A percentile compares a stretch with the other conserved stretches of the same genome.
phyloP scores from a whole-genome alignment of 2,329 filamentous ascomycete species.

The Sporothrix schenckii region DNA sequence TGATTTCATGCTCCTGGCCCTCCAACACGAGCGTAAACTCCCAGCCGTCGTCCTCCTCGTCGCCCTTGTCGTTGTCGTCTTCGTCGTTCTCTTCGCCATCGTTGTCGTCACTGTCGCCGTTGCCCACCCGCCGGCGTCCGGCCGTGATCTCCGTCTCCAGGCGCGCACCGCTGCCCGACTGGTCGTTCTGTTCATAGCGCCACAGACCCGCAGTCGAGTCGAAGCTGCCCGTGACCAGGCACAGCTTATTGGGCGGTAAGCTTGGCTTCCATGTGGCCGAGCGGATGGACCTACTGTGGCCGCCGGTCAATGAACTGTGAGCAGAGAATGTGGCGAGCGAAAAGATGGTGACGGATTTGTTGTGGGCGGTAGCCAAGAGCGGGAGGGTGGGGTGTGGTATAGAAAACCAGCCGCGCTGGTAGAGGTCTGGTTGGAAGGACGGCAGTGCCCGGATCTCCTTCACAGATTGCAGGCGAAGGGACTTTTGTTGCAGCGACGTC shows the following conservation, averaged over 20 bases:
- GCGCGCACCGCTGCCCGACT: constrained; percentile 41
- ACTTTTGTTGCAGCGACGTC: not conserved
- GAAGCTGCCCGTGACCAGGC: constrained; percentile 90
- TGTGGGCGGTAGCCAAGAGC: constrained; percentile 83
- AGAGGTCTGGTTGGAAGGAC: constrained; percentile 59
- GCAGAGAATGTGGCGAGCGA: constrained; percentile 79
- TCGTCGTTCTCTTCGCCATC: constrained; percentile 37
- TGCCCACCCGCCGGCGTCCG: constrained; percentile 32
- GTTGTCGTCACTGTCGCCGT: constrained; percentile 23
- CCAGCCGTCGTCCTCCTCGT: constrained; percentile 78
- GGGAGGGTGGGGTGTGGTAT: constrained; percentile 84
- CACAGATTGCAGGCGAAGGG: constrained; percentile 22
- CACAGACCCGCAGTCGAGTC: constrained; percentile 87
- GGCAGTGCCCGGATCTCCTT: constrained; percentile 50
- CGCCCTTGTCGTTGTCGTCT: constrained; percentile 47
- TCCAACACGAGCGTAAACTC: constrained; percentile 89
- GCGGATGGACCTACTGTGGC: constrained; percentile 89
- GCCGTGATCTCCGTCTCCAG: constrained; percentile 48
- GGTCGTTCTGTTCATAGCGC: constrained; percentile 63
- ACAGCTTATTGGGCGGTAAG: constrained; percentile 63
- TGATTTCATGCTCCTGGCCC: constrained; percentile 93
- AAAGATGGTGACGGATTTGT: constrained; percentile 86
- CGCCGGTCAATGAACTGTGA: constrained; percentile 78
- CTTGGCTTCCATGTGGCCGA: constrained; percentile 85
- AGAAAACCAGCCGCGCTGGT: constrained; percentile 81